Base-by-base conservation (phyloP, 345 rosid genomes). In the Physaria fendleri region DNA sequence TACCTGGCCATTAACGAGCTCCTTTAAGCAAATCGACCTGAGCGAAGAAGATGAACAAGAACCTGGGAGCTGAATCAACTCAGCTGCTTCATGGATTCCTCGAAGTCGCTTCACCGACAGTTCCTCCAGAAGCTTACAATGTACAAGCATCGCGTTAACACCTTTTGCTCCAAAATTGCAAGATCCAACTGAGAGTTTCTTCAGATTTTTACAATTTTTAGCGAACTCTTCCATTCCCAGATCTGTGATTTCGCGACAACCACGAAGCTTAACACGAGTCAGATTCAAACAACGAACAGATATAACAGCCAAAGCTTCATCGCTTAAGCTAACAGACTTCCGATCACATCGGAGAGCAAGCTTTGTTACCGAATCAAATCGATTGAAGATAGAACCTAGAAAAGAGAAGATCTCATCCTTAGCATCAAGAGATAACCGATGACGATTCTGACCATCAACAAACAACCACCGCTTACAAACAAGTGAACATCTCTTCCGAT, bases 181-280 rank as follows among this genome's bases (percentile, higher is more conserved):
- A 15, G 96, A 92, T 9, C 87, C 86, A 47, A 81, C 87, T 0
- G 95, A 88, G 2, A 92, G 74, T 68, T 88, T 92, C 74, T 74
- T 86, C 24, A 88, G 52, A 33, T 41, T 75, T 52, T 37, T 62
- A 40, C 85, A 85, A 62, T 88, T 82, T 11, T 49, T 5, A 40
- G 95, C 88, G 27, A 88, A 83, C 8, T 65, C 32, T 1, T 59
- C 76, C 81, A 92, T 76, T 18, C 98, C 96, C 27, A 71, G 73
- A 66, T 86, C 98, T 6, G 93, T 79, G 61, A 92, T 63, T 50
- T 82, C 86, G 38, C 95, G 87, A 77, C 98, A 92, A 40, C 93
- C 84, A 16, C 99, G 97, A 71, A 92, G 95, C 85, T 93, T 89
- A 43, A 93, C 74, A 16, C 89, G 86, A 46, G 81, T 71, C 63